These are phyloP conservation scores for Trichosanthes cucumerina DNA, from an alignment of 306 rosid genomes.

Conservation along the genomic window DNA sequence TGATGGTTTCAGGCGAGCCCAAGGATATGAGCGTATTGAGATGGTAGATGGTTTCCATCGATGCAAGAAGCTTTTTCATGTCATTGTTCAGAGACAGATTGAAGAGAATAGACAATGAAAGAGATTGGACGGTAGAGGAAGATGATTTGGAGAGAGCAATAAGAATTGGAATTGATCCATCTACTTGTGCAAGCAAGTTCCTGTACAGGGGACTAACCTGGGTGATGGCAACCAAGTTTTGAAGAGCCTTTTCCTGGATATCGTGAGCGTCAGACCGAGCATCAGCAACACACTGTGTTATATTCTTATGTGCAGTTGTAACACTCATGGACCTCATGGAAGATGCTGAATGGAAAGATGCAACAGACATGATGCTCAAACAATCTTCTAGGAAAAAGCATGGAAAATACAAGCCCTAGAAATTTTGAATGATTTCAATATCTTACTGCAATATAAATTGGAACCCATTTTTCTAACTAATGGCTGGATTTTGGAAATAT, in stretches of 20 bases:
- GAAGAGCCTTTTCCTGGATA: constrained; percentile 43
- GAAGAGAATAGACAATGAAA: constrained; percentile 61
- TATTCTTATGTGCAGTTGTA: constrained; percentile 21
- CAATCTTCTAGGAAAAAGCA: neutral
- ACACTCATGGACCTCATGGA: constrained; percentile 25
- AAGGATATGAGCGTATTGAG: constrained; percentile 43
- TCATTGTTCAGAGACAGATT: constrained; percentile 67
- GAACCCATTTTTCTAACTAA: neutral
- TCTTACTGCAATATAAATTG: neutral
- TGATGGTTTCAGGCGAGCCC: constrained; percentile 29
- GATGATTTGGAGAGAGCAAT: constrained; percentile 45
- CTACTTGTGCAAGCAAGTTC: constrained; percentile 35
- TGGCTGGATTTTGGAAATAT: neutral
- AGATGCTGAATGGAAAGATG: neutral
- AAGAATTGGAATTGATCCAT: constrained; percentile 41
- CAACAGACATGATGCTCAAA: neutral
- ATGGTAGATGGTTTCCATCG: constrained; percentile 39
- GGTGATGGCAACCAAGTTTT: constrained; percentile 45
- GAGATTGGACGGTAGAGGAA: constrained; percentile 33
- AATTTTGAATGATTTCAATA: neutral
- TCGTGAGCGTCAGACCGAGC: constrained; percentile 30
- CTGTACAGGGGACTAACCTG: constrained; percentile 63
- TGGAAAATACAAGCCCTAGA: neutral
- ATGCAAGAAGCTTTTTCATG: constrained; percentile 55
- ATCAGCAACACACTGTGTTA: constrained; percentile 27